Evolutionary conservation across 306 rosid species (phyloP).

Genomic region (Phaseolus lunatus): DNA sequence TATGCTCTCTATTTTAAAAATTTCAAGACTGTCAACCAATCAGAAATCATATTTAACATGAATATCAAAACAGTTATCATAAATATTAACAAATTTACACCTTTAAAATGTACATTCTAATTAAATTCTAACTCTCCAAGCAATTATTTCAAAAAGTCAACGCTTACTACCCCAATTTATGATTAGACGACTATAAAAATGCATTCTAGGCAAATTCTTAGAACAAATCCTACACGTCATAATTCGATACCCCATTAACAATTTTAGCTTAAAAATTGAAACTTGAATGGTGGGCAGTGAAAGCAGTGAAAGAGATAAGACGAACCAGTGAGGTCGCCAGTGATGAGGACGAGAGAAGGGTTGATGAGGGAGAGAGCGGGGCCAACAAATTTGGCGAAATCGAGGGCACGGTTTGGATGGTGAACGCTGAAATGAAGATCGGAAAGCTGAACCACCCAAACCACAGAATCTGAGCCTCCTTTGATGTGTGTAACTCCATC

Average conservation of each 20-base stretch:
- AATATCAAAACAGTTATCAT: too few relatives aligned
- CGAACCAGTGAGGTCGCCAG: constrained; percentile 96
- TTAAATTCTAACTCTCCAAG: too few relatives aligned
- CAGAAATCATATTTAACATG: background rate
- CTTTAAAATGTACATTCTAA: too few relatives aligned
- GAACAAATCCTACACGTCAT: background rate
- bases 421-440: constrained; percentile 98
- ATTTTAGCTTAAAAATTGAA: background rate
- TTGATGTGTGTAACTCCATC: constrained; percentile 48
- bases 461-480: constrained; percentile 69
- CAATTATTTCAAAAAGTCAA: background rate
- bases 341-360: constrained; percentile 94
- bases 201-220: background rate
- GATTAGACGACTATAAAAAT: background rate
- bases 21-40: background rate
- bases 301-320: background rate
- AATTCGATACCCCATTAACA: background rate
- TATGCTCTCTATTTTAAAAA: background rate
- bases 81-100: background rate
- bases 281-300: background rate
- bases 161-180: background rate
- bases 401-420: constrained; percentile 80
- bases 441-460: constrained; percentile 95
- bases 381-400: constrained; percentile 61
- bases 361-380: constrained; percentile 83